Conservation (phyloP, 345 rosid species). For the Aquilaria malaccensis region DNA sequence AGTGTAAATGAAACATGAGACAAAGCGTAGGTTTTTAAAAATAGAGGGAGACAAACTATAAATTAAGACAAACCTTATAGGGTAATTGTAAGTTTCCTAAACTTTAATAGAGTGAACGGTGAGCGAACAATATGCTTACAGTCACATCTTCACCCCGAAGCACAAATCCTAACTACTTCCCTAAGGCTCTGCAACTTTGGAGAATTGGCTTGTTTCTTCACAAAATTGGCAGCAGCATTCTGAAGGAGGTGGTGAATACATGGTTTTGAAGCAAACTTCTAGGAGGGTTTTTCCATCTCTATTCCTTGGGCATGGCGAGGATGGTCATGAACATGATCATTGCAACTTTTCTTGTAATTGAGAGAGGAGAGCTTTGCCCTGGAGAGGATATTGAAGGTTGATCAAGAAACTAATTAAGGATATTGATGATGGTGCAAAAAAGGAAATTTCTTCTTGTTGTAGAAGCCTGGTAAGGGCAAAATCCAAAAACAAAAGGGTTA, state of each 20-base stretch:
- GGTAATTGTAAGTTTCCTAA: no score
- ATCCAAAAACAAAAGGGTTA: constrained; percentile 28
- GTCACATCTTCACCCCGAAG: no score
- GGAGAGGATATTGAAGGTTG: constrained; percentile 12
- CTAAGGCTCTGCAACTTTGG: constrained; percentile 12
- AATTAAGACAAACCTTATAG: no score
- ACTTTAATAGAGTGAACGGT: no score
- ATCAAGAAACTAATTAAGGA: not conserved
- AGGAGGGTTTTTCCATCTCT: constrained; percentile 25
- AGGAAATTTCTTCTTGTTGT: not conserved
- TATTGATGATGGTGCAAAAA: not conserved
- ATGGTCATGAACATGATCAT: not conserved
- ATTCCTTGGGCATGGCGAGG: no score
- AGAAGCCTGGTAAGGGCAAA: constrained; percentile 17
- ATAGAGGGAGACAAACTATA: no score
- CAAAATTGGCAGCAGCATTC: constrained; percentile 9
- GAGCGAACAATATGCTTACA: no score
- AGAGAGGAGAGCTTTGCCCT: constrained; percentile 15
- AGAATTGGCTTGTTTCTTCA: constrained; percentile 29
- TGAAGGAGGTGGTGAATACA: constrained; percentile 16
- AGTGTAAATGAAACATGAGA: no score
- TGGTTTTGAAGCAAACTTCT: constrained; percentile 16
- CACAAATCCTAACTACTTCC: no score
- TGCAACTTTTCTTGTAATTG: not conserved
- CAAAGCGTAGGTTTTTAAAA: no score